A percentile compares a stretch with the other conserved stretches of the same genome.
phyloP scores from a whole-genome alignment of 345 rosid species.

The Lepidium aucheri region DNA sequence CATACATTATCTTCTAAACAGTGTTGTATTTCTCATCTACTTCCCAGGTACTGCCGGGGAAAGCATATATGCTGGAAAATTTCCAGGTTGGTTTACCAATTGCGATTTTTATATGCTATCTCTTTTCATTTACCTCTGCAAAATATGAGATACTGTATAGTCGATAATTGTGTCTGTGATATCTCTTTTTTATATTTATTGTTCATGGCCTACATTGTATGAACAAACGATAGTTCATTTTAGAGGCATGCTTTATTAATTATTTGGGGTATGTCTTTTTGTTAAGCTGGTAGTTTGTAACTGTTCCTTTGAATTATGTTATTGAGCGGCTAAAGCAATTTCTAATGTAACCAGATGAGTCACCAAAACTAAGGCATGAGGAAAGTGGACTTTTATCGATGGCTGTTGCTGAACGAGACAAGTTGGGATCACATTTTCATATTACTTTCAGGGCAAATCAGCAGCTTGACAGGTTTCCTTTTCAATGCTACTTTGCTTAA shows the following conservation, averaged over 20 bases:
- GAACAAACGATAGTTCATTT: not conserved
- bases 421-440: constrained; percentile 76
- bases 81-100: constrained; percentile 64
- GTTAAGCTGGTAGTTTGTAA: not conserved
- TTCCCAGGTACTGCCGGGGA: constrained; percentile 83
- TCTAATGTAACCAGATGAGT: constrained; percentile 58
- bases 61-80: constrained; percentile 74
- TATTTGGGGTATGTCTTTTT: not conserved
- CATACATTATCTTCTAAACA: not conserved
- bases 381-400: constrained; percentile 76
- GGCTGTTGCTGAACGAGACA: constrained; percentile 73
- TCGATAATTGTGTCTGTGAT: not conserved
- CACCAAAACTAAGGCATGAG: constrained; percentile 76
- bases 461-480: constrained; percentile 64
- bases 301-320: not conserved
- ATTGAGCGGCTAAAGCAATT: constrained; percentile 1
- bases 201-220: not conserved
- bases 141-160: not conserved
- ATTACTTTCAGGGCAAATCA: constrained; percentile 76
- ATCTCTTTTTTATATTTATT: not conserved
- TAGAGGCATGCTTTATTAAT: not conserved
- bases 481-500: not conserved
- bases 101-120: not conserved
- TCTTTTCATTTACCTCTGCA: not conserved
- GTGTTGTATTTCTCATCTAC: not conserved